A percentile compares a stretch with the other conserved stretches of the same genome.
phyloP scores from a whole-genome alignment of 2,329 filamentous ascomycete species.

The Alternaria panax region DNA sequence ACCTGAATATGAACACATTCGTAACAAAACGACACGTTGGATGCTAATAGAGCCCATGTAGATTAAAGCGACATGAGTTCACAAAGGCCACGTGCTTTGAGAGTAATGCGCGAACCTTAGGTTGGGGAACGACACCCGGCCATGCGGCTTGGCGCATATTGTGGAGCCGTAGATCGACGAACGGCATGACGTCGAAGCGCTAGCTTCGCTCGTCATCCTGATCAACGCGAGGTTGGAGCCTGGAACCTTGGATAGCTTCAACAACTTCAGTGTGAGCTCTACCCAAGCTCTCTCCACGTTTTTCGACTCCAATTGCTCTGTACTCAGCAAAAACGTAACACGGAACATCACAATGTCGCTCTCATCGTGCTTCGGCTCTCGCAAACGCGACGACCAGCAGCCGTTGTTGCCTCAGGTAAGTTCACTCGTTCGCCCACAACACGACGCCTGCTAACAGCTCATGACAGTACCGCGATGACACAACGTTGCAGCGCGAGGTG shows the following conservation, averaged over 20 bases:
- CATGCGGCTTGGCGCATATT: conserved; percentile 10
- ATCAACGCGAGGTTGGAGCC: conserved; percentile 10
- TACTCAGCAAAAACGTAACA: neutral
- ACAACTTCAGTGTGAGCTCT: conserved; percentile 1
- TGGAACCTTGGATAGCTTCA: conserved; percentile 7
- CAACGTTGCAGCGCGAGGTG: conserved; percentile 70
- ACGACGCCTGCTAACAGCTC: neutral
- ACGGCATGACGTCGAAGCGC: conserved; percentile 16
- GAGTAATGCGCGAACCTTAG: conserved; percentile 3
- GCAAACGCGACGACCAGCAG: conserved; percentile 65
- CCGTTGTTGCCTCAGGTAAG: conserved; percentile 74
- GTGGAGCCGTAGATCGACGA: conserved; percentile 17
- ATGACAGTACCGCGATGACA: conserved; percentile 75
- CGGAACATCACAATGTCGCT: conserved; percentile 54
- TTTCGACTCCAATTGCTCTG: conserved; percentile 7
- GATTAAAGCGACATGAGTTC: neutral
- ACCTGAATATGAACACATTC: neutral
- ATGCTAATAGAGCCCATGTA: neutral
- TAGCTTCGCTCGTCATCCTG: conserved; percentile 17
- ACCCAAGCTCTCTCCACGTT: neutral
- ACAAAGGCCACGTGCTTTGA: neutral
- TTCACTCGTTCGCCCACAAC: neutral
- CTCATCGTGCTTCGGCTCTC: conserved; percentile 68
- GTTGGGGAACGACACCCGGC: neutral
- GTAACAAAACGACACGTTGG: neutral